Conservation (phyloP, 2,329 filamentous ascomycete species). For the Diaporthe helianthi region DNA sequence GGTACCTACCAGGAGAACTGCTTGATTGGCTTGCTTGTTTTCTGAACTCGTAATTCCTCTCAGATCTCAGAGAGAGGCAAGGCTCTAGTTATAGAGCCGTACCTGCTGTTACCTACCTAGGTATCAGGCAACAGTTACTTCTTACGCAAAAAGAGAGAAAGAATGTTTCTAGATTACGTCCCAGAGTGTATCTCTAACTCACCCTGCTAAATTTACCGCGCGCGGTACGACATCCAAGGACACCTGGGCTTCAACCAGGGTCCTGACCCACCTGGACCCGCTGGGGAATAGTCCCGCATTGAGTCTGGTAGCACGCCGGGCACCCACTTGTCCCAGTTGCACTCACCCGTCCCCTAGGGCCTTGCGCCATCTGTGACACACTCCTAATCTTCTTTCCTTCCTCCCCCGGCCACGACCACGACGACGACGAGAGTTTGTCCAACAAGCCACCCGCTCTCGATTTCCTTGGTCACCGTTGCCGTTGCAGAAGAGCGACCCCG, state of each 20-base stretch:
- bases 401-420: conserved; percentile 44
- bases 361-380: conserved; percentile 18
- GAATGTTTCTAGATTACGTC: not conserved
- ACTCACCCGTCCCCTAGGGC: conserved; percentile 22
- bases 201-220: conserved; percentile 6
- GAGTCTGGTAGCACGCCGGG: conserved; percentile 11
- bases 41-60: too few relatives aligned
- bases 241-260: conserved; percentile 14
- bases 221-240: conserved; percentile 2
- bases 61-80: too few relatives aligned
- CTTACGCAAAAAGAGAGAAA: too few relatives aligned
- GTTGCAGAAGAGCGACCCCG: not conserved
- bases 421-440: conserved; percentile 31
- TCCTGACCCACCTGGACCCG: conserved; percentile 14
- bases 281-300: conserved; percentile 15
- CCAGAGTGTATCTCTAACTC: not conserved
- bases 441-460: conserved; percentile 2
- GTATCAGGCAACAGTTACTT: too few relatives aligned
- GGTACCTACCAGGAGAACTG: too few relatives aligned
- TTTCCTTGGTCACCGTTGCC: not conserved
- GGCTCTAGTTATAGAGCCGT: too few relatives aligned
- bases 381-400: conserved; percentile 4
- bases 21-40: too few relatives aligned
- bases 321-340: conserved; percentile 19
- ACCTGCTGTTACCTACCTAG: too few relatives aligned